Base-by-base conservation (phyloP, 2,329 filamentous ascomycete species). In the Sphaerulina vaccinii region DNA sequence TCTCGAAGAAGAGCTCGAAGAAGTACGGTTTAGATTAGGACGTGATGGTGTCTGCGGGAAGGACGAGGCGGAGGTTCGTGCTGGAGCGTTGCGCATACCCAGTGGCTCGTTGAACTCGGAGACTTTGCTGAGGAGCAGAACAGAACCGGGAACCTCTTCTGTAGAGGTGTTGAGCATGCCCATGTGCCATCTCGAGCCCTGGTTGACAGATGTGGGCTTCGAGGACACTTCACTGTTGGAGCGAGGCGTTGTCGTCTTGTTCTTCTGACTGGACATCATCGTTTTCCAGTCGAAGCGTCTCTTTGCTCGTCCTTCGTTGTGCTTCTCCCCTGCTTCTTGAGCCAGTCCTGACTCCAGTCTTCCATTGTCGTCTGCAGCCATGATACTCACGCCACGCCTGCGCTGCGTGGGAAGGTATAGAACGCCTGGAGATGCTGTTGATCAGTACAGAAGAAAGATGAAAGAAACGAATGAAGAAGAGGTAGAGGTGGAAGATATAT, bases 161-260 rank as follows among this genome's bases (percentile, higher is more conserved):
- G 90, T 96, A 51, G 85, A 70, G 41, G 75, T 81, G 64, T 90
- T 91, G 57, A 96, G 70, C 21, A 96, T 88, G n/a, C 91, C 90
- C 73, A 95, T 65, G 13, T 75, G 82, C 72, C 79, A 81, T 65
- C 72, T 80, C 21, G 47, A 50, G 59, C 41, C 38, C 49, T n/a
- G n/a, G n/a, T 45, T 57, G 60, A 45, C 57, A 40, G 15, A 13
- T 49, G 50, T 10, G 15, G 32, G 37, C 43, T n/a, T 27, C 23
- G 4, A 49, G 51, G 8, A 32, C 5, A 32, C 10, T 4, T 49
- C 55, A 36, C 52, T 47, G 44, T 51, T 52, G 41, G 49, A 54
- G 9, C 49, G 42, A 24, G 39, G 47, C 10, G 29, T 32, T 22
- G 41, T 51, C n/a, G 24, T 44, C 16, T 35, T 44, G 10, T 36